Base-by-base conservation (phyloP, 495 filamentous ascomycete genomes). In the Annulohypoxylon stygium region DNA sequence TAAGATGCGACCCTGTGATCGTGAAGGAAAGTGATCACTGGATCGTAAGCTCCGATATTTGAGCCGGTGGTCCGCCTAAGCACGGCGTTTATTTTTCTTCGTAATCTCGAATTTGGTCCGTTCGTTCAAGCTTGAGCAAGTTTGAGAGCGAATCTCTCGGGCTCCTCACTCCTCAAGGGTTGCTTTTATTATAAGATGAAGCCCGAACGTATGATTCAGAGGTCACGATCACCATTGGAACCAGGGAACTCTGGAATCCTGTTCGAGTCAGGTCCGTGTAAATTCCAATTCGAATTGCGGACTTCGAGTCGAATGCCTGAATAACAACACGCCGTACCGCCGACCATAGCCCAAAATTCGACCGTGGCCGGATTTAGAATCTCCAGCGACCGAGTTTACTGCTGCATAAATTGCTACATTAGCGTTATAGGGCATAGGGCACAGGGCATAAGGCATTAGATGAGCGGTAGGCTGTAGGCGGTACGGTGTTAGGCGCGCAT, bases 11-110 rank as follows among this genome's bases (percentile, higher is more conserved):
- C 23, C 25, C 45, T 41, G 11, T 43, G 7, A 61, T 73, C 20
- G 51, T 20, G 6, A 37, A 37, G 50, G 43, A 25, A 20, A 53
- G 30, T 65, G 53, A 23, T 55, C 36, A 51, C 57, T 61, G 61
- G 66, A 67, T 43, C 61, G 37, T 66, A 74, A 34, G 48, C 61
- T 69, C 66, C 71, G 71, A 66, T 60, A 51, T 51, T 69, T 65
- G 20, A 60, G 36, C 37, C 37, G 54, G 20, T 59, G 34, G 30
- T 41, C 55, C 51, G 51, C 23, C 55, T 26, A 39, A 16, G 20
- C 11, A 41, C 36, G 34, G 34, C 51, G 51, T 43, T 43, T 4
- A 14, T 4, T 43, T n/a, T 43, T 30, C 30, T 30, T n/a, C 14
- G 11, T 43, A 43, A 43, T 43, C 14, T 43, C 12, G 12, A 43